A percentile compares a stretch with the other conserved stretches of the same genome.
phyloP scores from a whole-genome alignment of 768 basidiomycete species.

The Termitomyces sp. region DNA sequence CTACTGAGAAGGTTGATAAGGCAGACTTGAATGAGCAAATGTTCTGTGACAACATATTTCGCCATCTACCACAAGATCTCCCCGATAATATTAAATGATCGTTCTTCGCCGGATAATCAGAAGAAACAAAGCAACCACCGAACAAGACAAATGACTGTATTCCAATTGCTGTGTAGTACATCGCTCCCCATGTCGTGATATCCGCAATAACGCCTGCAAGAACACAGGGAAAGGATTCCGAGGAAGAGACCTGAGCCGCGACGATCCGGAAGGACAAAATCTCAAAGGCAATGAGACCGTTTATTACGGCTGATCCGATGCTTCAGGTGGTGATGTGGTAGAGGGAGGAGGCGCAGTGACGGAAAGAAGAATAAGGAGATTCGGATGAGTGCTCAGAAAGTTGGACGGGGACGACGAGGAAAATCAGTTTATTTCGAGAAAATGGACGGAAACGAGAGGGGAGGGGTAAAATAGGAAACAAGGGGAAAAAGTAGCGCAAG shows the following conservation, averaged over 20 bases:
- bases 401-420: too few species aligned
- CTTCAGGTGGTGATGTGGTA: too few species aligned
- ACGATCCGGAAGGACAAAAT: conserved; percentile 70
- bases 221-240: conserved; percentile 70
- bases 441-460: too few species aligned
- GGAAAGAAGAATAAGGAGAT: too few species aligned
- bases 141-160: conserved; percentile 55
- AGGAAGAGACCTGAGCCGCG: conserved; percentile 67
- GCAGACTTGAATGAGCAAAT: conserved; percentile 64
- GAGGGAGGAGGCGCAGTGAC: too few species aligned
- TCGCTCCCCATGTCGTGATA: conserved; percentile 64
- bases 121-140: conserved; percentile 61
- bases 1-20: conserved; percentile 59
- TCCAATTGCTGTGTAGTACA: conserved; percentile 75
- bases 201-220: conserved; percentile 72
- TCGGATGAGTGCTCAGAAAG: too few species aligned
- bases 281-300: conserved; percentile 55
- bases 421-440: too few species aligned
- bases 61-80: conserved; percentile 73
- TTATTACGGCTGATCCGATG: conserved; percentile 66
- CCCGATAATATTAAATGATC: conserved; percentile 54
- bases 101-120: conserved; percentile 82
- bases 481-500: too few species aligned
- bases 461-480: too few species aligned
- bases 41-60: conserved; percentile 72